These are phyloP conservation scores for Tephrocybe sp. DNA, from an alignment of 768 basidiomycete genomes.

Conservation along the genomic window DNA sequence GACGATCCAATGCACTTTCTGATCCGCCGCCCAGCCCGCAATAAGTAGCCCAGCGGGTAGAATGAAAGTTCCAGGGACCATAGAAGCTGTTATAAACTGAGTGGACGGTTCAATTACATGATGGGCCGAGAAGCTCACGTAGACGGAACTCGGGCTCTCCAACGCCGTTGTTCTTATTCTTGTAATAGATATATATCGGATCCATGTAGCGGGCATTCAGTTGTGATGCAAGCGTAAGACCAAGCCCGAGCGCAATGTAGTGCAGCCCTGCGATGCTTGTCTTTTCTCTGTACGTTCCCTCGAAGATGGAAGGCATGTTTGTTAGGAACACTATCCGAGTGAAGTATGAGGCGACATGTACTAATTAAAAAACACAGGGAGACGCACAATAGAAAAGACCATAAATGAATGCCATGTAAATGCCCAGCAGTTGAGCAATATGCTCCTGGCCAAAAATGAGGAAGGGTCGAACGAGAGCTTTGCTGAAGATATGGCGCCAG, in stretches of 20 bases:
- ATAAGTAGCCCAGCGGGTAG: slow-evolving; percentile 71
- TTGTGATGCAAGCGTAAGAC: slow-evolving; percentile 52
- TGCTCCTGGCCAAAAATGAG: slow-evolving; percentile 57
- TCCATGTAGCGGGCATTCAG: slow-evolving; percentile 60
- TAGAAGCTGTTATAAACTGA: slow-evolving; percentile 41
- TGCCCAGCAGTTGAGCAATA: slow-evolving; percentile 64
- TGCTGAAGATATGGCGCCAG: slow-evolving; percentile 50
- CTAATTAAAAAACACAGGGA: neutral
- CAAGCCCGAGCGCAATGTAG: slow-evolving; percentile 72
- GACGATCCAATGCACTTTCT: slow-evolving; percentile 64
- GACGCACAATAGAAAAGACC: slow-evolving; percentile 57
- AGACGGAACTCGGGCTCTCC: slow-evolving; percentile 52
- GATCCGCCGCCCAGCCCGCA: slow-evolving; percentile 67
- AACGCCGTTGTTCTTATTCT: slow-evolving; percentile 45
- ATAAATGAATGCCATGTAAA: slow-evolving; percentile 73
- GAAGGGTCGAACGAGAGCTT: slow-evolving; percentile 69
- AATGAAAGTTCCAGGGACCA: slow-evolving; percentile 56
- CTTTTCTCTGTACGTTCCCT: slow-evolving; percentile 49
- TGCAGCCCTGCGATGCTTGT: slow-evolving; percentile 65
- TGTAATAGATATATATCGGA: slow-evolving; percentile 48
- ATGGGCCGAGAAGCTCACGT: slow-evolving; percentile 31
- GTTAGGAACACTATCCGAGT: slow-evolving; percentile 58
- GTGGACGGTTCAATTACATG: neutral
- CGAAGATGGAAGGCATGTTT: slow-evolving; percentile 61
- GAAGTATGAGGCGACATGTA: neutral